Base-by-base conservation (phyloP, 2,329 filamentous ascomycete genomes). In the Magnaporthiopsis rhizophila region DNA sequence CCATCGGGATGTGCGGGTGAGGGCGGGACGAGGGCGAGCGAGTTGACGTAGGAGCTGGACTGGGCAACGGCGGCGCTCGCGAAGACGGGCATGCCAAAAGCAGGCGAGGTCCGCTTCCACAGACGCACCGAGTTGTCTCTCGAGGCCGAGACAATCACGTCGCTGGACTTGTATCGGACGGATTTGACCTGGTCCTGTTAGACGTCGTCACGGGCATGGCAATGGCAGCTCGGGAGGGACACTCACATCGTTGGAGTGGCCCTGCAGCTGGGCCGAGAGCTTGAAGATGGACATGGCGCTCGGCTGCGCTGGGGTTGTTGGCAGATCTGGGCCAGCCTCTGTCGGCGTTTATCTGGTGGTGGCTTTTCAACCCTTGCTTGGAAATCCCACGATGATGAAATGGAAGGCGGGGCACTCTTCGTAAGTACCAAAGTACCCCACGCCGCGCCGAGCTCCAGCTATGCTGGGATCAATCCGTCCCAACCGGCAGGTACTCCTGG, bases 91-190 rank as follows among this genome's bases (percentile, higher is more conserved):
- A 91, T 90, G 30, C 67, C 69, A 32, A 66, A 65, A 7, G 82
- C 81, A 15, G 62, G 56, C 5, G 62, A 59, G 58, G 83, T 78
- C 59, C 87, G 86, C 69, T 86, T 89, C 95, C 95, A 99, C 69
- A 91, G 78, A 61, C 94, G 89, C 64, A 97, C 92, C 21, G 91
- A 96, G 71, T 89, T 90, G 79, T 99, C 95, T 78, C 95, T 86
- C 60, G 95, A 98, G 50, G 91, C 92, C 26, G 95, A 96, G 68
- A 97, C 79, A 66, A 97, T 80, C 59, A 85, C 81, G 68, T 63
- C 57, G 36, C 36, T 59, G 24, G 62, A 59, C 24, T 63, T 59
- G 57, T 94, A 97, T 72, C 83, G 83, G 70, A 97, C 89, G 68
- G 87, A 90, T 71, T 94, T 92, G 70, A 99, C 94, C 94, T 98